A percentile compares a stretch with the other conserved stretches of the same genome.
Conservation (phyloP, 768 basidiomycete species). For the Phlebiopsis flavidoalba region DNA sequence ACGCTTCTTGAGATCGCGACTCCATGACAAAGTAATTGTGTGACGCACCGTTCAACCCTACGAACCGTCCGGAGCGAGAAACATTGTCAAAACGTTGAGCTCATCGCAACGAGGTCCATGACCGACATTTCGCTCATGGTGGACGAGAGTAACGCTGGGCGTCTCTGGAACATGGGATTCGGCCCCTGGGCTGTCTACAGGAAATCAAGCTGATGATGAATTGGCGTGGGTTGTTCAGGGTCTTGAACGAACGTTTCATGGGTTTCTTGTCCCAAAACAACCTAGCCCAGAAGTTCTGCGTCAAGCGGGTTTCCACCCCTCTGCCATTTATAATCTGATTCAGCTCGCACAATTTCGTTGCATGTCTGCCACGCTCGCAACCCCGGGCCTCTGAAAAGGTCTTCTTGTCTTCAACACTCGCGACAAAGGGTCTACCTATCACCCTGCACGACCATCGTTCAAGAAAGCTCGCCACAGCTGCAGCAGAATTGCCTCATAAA, state of each 20-base stretch:
- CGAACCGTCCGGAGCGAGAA: too few relatives aligned
- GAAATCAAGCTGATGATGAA: not conserved
- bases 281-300: not conserved
- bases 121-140: not conserved
- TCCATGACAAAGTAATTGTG: too few relatives aligned
- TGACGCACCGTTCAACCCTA: too few relatives aligned
- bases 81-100: too few relatives aligned
- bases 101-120: too few relatives aligned
- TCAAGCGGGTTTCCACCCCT: not conserved
- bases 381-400: not conserved
- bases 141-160: not conserved
- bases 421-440: not conserved
- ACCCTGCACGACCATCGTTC: not conserved
- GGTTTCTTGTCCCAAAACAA: not conserved
- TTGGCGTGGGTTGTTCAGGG: not conserved
- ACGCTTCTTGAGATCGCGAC: too few relatives aligned
- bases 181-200: not conserved
- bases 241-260: slow-evolving; percentile 1
- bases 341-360: not conserved
- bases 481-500: not conserved
- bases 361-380: not conserved
- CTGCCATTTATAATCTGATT: not conserved
- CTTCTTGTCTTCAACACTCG: not conserved
- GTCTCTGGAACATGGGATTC: not conserved
- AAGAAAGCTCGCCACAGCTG: not conserved